phyloP scores from a whole-genome alignment of 148 eudicot species.

The Beta vulgaris region DNA sequence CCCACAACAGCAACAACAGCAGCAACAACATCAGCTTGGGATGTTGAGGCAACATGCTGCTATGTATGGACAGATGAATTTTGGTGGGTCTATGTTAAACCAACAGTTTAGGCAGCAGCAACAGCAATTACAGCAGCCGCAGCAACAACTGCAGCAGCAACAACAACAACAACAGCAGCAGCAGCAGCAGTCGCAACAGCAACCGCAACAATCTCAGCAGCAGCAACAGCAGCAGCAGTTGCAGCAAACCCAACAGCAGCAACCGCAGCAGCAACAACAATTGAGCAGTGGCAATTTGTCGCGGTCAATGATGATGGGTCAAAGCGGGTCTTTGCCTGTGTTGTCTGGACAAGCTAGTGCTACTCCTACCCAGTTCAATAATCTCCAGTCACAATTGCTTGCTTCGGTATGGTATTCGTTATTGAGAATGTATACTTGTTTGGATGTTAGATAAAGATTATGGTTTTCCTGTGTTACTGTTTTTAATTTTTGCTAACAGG shows the following conservation, averaged over 20 bases:
- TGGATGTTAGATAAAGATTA: not conserved
- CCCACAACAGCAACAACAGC: slow-evolving; percentile 36
- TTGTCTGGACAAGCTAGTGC: slow-evolving; percentile 55
- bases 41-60: slow-evolving; percentile 47
- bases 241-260: slow-evolving; percentile 29
- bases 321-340: slow-evolving; percentile 55
- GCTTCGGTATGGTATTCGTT: slow-evolving; percentile 49
- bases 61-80: slow-evolving; percentile 60
- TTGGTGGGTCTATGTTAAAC: slow-evolving; percentile 41
- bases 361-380: slow-evolving; percentile 62
- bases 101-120: slow-evolving; percentile 46
- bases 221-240: slow-evolving; percentile 24
- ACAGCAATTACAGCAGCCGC: slow-evolving; percentile 21
- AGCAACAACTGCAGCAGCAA: slow-evolving; percentile 35
- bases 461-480: not conserved
- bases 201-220: slow-evolving; percentile 36
- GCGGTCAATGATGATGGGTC: slow-evolving; percentile 52
- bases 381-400: slow-evolving; percentile 58
- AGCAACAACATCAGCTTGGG: slow-evolving; percentile 32
- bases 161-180: slow-evolving; percentile 33
- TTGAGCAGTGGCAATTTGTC: slow-evolving; percentile 49
- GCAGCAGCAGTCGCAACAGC: slow-evolving; percentile 31
- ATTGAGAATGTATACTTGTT: not conserved
- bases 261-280: slow-evolving; percentile 38
- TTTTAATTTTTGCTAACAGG: not conserved